Conservation (phyloP, 306 rosid species). For the Quercus variabilis region DNA sequence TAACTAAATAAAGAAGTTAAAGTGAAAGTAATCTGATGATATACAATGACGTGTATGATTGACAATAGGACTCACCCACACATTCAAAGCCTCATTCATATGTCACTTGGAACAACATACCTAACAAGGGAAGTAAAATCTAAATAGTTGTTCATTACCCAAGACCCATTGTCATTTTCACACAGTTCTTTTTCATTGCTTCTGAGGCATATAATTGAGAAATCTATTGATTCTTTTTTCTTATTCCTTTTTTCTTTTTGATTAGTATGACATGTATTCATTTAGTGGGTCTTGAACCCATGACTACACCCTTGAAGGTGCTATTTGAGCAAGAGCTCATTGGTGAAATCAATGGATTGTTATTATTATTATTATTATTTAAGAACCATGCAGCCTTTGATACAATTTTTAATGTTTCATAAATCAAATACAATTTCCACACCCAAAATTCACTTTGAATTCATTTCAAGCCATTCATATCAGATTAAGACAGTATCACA, state of each 20-base stretch:
- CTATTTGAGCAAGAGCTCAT: background rate
- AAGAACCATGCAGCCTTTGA: background rate
- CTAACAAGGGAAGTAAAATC: background rate
- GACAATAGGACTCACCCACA: slow-evolving; percentile 3
- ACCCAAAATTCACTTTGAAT: background rate
- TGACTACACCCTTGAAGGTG: background rate
- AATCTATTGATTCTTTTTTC: background rate
- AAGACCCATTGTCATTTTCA: background rate
- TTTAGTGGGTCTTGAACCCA: background rate
- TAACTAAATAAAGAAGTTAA: slow-evolving; percentile 1
- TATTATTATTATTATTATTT: background rate
- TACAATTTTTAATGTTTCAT: background rate
- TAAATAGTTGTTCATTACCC: background rate
- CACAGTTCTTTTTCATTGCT: background rate
- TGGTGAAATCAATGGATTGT: slow-evolving; percentile 9
- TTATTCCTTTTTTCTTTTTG: background rate
- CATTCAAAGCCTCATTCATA: slow-evolving; percentile 4
- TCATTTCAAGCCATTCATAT: background rate
- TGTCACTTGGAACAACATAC: slow-evolving; percentile 11
- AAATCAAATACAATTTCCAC: background rate
- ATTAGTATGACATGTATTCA: background rate
- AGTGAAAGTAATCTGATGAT: background rate
- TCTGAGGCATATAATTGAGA: background rate
- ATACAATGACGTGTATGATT: background rate
- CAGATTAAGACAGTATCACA: background rate